Base-by-base conservation (phyloP, 495 filamentous ascomycete genomes). In the Ramalina intermedia region DNA sequence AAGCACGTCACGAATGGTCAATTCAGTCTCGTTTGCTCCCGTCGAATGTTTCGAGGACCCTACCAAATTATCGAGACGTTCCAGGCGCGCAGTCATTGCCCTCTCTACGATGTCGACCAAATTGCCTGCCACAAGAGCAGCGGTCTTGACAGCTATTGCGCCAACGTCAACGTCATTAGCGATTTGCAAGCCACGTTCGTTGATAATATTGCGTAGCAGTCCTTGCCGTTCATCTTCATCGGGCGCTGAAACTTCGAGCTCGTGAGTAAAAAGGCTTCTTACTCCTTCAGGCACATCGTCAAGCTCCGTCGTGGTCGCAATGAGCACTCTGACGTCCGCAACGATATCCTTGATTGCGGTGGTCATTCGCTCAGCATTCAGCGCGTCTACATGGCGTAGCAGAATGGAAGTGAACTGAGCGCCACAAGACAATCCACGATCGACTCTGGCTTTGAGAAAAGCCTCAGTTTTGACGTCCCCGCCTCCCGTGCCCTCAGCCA, bases 391-490 rank as follows among this genome's bases (percentile, higher is more conserved):
- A 54, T 96, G 93, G 37, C 77, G 75, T 55, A 98, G 72, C 5
- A 96, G 71, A 27, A 96, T 67, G n/a, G 80, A 79, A 43, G 87
- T 94, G 58, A 70, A 83, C 56, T 87, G 79, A 0, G 85, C 61
- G 7, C 91, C 91, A 58, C 91, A 96, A 50, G 79, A 79, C 61
- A 96, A 78, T 14, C 87, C 91, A 38, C 93, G 73, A 47, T 96
- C 91, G 2, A 83, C 85, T 43, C 91, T 77, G 6, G 86, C 82
- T 54, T 90, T 84, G 18, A 98, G 66, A 55, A 91, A 84, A 4
- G 81, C 87, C 52, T 93, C 91, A 0, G 87, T 89, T 68, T 96
- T 94, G 39, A 93, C 84, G 58, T 98, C 91, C 49, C 83, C 81
- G 8, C 85, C 85, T 27, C 85, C 85, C 0, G 78, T 82, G 17